These are phyloP conservation scores for Penicillium psychrosexuale DNA, from an alignment of 2,329 filamentous ascomycete species.

Conservation along the genomic window DNA sequence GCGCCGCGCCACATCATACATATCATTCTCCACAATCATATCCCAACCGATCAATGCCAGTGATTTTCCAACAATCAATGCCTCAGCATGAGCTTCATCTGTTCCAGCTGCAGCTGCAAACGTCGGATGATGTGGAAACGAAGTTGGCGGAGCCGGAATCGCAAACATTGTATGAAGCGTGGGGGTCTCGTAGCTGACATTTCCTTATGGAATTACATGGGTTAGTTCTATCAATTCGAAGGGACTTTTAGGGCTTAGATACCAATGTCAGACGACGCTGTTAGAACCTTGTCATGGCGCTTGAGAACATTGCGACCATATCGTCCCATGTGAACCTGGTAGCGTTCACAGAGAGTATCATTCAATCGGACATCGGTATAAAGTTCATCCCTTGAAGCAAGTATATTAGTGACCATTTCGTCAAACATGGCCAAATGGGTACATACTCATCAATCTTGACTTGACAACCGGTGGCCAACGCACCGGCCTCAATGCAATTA, in stretches of 20 bases:
- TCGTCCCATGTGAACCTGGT: conserved; percentile 45
- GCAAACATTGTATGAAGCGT: conserved; percentile 51
- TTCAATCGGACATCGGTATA: conserved; percentile 51
- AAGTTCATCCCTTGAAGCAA: conserved; percentile 19
- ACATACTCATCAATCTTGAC: conserved; percentile 33
- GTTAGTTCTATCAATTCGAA: neutral
- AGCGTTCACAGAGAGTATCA: conserved; percentile 44
- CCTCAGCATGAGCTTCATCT: conserved; percentile 41
- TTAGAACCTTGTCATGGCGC: conserved; percentile 38
- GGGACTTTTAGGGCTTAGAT: neutral
- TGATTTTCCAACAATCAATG: conserved; percentile 47
- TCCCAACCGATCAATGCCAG: conserved; percentile 43
- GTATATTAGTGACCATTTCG: neutral
- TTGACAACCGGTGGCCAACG: conserved; percentile 36
- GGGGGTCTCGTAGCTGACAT: conserved; percentile 49
- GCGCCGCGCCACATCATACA: conserved; percentile 24
- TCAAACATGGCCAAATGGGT: too few species aligned
- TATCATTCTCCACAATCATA: conserved; percentile 24
- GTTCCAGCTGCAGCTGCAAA: conserved; percentile 49
- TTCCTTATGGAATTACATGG: conserved; percentile 30
- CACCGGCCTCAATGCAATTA: conserved; percentile 38
- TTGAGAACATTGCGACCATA: conserved; percentile 41
- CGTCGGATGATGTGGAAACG: conserved; percentile 37
- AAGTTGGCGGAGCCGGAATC: conserved; percentile 41
- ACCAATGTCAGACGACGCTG: conserved; percentile 49